phyloP scores from a whole-genome alignment of 2,329 filamentous ascomycete species.

The Aspergillus bombycis region DNA sequence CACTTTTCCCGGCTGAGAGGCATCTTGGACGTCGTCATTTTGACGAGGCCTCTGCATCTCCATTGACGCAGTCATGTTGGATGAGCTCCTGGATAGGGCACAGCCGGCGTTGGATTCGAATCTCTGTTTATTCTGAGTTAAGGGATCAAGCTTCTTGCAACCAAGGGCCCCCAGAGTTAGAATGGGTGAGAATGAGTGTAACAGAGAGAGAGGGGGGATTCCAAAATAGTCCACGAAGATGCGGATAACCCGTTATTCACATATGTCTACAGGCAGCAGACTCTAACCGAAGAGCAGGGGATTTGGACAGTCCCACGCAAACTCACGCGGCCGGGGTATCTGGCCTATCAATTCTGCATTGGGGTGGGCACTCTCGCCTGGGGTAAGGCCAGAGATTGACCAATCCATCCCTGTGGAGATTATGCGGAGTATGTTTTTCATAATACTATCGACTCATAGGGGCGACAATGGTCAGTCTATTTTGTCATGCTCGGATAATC shows the following conservation, averaged over 20 bases:
- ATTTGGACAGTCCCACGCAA: constrained; percentile 5
- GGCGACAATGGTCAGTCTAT: constrained; percentile 8
- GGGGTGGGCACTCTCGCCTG: constrained; percentile 6
- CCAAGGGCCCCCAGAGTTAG: neutral
- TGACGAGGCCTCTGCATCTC: constrained; percentile 30
- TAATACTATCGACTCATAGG: constrained; percentile 20
- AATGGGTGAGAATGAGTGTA: neutral
- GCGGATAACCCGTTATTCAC: neutral
- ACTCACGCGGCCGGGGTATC: neutral
- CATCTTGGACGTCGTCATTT: constrained; percentile 16
- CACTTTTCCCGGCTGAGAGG: constrained; percentile 21
- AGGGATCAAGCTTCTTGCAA: neutral
- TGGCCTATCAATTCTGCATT: constrained; percentile 10
- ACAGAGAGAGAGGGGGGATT: neutral
- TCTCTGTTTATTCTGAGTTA: neutral
- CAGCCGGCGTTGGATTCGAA: neutral
- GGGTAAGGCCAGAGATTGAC: constrained; percentile 21
- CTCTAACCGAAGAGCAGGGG: constrained; percentile 5
- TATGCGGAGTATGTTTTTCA: constrained; percentile 28
- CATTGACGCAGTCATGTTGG: constrained; percentile 27
- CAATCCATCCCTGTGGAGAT: constrained; percentile 25
- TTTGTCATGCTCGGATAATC: constrained; percentile 11
- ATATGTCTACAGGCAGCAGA: constrained; percentile 5
- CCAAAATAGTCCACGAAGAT: neutral
- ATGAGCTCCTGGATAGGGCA: neutral